A percentile compares a stretch with the other conserved stretches of the same genome.
phyloP scores from a whole-genome alignment of 441 rosid species.

The Populus hybrid region DNA sequence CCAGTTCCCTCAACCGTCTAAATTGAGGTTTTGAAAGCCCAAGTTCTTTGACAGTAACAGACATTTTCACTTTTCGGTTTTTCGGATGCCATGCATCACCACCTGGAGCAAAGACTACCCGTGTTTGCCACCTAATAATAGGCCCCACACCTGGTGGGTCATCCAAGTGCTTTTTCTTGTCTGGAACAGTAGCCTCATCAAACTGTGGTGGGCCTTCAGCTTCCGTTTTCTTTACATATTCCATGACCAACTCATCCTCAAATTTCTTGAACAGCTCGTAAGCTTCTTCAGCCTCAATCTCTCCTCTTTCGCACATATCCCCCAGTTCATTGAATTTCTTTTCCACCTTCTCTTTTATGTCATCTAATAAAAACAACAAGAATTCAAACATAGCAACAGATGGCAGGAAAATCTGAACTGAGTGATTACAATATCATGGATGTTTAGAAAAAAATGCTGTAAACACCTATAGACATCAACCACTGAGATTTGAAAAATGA shows the following conservation, averaged over 20 bases:
- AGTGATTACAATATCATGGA: neutral
- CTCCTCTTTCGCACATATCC: constrained; percentile 78
- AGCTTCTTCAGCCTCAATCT: constrained; percentile 74
- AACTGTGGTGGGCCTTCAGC: constrained; percentile 56
- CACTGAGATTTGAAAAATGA: neutral
- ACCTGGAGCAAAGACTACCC: constrained; percentile 83
- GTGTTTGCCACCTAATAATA: constrained; percentile 82
- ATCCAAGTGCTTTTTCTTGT: constrained; percentile 46
- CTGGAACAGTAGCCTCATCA: constrained; percentile 49
- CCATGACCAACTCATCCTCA: constrained; percentile 76
- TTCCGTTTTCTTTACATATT: constrained; percentile 58
- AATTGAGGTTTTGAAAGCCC: constrained; percentile 85
- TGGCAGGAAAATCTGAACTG: constrained; percentile 4
- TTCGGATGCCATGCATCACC: constrained; percentile 99
- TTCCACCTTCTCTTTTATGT: constrained; percentile 74
- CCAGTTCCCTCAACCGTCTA: constrained; percentile 64
- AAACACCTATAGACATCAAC: neutral
- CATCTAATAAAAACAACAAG: constrained; percentile 45
- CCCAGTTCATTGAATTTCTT: constrained; percentile 72
- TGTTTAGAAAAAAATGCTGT: neutral
- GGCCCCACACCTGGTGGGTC: constrained; percentile 93
- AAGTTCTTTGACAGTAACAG: constrained; percentile 89
- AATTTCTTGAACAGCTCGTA: constrained; percentile 69
- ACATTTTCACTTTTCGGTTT: constrained; percentile 85
- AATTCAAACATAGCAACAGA: neutral